These are phyloP conservation scores for Wickerhamiella sergipiensis DNA, from an alignment of 805 yeast species.

Conservation along the genomic window DNA sequence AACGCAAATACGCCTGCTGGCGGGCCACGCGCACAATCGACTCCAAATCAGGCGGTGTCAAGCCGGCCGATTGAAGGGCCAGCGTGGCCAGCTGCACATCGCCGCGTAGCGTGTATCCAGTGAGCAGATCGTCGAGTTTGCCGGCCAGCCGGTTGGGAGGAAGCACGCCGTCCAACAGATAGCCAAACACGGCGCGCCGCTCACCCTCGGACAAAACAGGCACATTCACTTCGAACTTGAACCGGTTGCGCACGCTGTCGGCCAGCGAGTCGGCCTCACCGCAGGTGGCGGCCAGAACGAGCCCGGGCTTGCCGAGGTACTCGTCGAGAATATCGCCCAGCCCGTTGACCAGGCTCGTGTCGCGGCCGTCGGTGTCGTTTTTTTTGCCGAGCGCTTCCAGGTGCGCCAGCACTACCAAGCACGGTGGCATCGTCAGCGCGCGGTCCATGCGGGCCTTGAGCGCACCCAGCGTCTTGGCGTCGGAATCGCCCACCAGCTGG, in stretches of 20 bases:
- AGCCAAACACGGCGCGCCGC: slow-evolving; percentile 47
- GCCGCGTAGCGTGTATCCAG: slow-evolving; percentile 24
- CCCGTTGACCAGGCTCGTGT: slow-evolving; percentile 30
- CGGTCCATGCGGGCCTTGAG: slow-evolving; percentile 66
- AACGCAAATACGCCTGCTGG: slow-evolving; percentile 38
- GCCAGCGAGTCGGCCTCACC: slow-evolving; percentile 58
- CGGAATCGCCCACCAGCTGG: slow-evolving; percentile 56
- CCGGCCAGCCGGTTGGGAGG: slow-evolving; percentile 5
- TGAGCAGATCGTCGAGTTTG: slow-evolving; percentile 5
- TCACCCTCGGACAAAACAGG: slow-evolving; percentile 71
- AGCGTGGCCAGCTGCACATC: slow-evolving; percentile 45
- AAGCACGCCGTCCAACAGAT: slow-evolving; percentile 22
- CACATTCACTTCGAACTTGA: slow-evolving; percentile 66
- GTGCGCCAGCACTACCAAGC: slow-evolving; percentile 49
- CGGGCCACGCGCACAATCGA: slow-evolving; percentile 60
- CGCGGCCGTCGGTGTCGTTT: slow-evolving; percentile 43
- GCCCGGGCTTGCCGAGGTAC: slow-evolving; percentile 31
- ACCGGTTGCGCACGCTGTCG: slow-evolving; percentile 46
- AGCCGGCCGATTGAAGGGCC: slow-evolving; percentile 82
- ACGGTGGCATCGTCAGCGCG: slow-evolving; percentile 32
- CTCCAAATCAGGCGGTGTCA: slow-evolving; percentile 68
- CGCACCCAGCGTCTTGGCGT: slow-evolving; percentile 63
- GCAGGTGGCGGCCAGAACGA: slow-evolving; percentile 51
- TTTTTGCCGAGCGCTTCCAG: slow-evolving; percentile 62
- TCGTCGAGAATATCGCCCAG: slow-evolving; percentile 45